Percentiles rank a stretch among this genome's conserved stretches.
Evolutionary conservation across 2,329 filamentous ascomycete genomes (phyloP).

Genomic region (Phaeosphaeriaceae sp.): DNA sequence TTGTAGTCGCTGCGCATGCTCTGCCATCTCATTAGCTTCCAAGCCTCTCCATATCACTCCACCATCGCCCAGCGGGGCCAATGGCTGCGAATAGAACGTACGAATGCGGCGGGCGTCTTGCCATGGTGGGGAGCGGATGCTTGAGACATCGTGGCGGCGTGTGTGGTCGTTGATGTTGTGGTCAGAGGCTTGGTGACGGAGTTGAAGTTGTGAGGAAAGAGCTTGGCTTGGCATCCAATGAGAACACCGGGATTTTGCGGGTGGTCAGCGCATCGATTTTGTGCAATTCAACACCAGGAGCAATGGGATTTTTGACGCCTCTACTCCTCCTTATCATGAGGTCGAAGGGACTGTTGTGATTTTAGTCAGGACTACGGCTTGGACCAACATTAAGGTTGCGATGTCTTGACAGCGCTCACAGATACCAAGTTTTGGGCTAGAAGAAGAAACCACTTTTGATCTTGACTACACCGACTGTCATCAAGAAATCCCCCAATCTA

Average conservation of each 20-base stretch:
- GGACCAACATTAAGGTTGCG: too few relatives aligned
- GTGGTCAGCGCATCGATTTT: conserved; percentile 20
- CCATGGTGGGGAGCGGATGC: conserved; percentile 22
- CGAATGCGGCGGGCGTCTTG: conserved; percentile 38
- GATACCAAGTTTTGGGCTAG: too few relatives aligned
- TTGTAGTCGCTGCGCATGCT: conserved; percentile 51
- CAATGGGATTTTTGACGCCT: too few relatives aligned
- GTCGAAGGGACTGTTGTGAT: too few relatives aligned
- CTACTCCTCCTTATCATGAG: too few relatives aligned
- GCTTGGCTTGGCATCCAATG: conserved; percentile 29
- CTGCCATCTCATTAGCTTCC: conserved; percentile 29
- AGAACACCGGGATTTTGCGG: conserved; percentile 31
- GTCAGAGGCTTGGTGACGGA: conserved; percentile 6
- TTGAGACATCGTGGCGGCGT: conserved; percentile 25
- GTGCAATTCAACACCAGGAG: not conserved
- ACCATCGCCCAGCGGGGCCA: conserved; percentile 6
- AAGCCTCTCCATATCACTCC: not conserved
- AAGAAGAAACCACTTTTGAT: too few relatives aligned
- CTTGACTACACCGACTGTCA: too few relatives aligned
- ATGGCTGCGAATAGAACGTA: conserved; percentile 26
- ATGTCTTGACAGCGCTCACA: too few relatives aligned
- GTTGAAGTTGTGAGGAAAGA: conserved; percentile 20
- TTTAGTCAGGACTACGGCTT: too few relatives aligned
- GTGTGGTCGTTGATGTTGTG: conserved; percentile 6
- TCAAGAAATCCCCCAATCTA: too few relatives aligned